phyloP scores from a whole-genome alignment of 2,329 filamentous ascomycete species.

The Diaporthe aspalathi region DNA sequence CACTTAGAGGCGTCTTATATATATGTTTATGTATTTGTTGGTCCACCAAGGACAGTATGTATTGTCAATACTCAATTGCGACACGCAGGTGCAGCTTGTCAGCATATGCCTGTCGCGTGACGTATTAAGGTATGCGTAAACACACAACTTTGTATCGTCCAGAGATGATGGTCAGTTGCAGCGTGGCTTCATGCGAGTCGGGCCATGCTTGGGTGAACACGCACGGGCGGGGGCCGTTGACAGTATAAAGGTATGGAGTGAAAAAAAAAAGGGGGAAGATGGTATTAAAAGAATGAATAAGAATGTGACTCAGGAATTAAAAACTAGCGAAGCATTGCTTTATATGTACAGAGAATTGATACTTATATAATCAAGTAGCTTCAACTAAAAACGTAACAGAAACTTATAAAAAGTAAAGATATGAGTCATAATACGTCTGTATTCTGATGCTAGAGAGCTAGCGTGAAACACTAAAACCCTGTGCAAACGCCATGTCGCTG shows the following conservation, averaged over 20 bases:
- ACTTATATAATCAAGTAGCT: neutral
- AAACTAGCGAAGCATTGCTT: fast-evolving
- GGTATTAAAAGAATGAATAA: too few relatives aligned
- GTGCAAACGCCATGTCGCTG: neutral
- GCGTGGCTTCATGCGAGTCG: too few relatives aligned
- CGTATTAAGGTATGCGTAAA: too few relatives aligned
- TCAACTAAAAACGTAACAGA: neutral
- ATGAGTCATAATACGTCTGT: neutral
- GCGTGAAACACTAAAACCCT: neutral
- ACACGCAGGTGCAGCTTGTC: neutral
- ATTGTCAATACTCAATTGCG: neutral
- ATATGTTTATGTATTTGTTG: neutral
- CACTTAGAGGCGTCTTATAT: too few relatives aligned
- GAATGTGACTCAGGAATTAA: too few relatives aligned
- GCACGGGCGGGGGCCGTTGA: neutral
- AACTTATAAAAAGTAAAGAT: neutral
- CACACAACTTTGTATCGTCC: too few relatives aligned
- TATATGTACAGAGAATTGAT: neutral
- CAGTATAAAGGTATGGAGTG: too few relatives aligned
- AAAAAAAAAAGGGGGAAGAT: neutral
- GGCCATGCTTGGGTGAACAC: neutral
- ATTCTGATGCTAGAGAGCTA: neutral
- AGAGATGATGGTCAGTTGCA: neutral
- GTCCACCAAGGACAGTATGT: neutral
- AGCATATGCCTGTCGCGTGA: neutral